These are phyloP conservation scores for Clarireedia hainanense DNA, from an alignment of 2,329 filamentous ascomycete species.

Conservation along the genomic window DNA sequence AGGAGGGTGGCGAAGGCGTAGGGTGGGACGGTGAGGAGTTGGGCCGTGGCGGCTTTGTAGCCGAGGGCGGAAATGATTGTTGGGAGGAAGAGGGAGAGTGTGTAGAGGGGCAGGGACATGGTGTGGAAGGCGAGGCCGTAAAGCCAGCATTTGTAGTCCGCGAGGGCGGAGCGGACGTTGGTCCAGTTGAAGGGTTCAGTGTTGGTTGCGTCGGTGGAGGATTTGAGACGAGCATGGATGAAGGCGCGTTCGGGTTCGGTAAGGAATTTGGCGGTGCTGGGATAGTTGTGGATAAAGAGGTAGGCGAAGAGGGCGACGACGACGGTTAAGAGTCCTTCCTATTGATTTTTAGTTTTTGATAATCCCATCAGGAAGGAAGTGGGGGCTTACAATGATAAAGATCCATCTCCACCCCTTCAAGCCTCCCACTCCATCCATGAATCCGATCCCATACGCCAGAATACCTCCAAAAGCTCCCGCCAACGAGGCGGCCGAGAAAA, in stretches of 20 bases:
- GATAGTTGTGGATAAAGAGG: slow-evolving; percentile 61
- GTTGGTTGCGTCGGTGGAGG: slow-evolving; percentile 62
- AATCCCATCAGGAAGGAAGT: neutral
- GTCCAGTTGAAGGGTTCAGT: slow-evolving; percentile 62
- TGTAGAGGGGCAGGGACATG: slow-evolving; percentile 56
- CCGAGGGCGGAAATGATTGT: slow-evolving; percentile 48
- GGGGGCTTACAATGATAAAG: slow-evolving; percentile 44
- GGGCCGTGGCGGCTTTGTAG: slow-evolving; percentile 44
- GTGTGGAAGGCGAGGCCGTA: slow-evolving; percentile 67
- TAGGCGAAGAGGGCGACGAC: slow-evolving; percentile 42
- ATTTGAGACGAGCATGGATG: slow-evolving; percentile 50
- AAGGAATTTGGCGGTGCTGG: slow-evolving; percentile 49
- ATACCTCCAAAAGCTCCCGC: slow-evolving; percentile 51
- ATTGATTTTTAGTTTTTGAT: slow-evolving; percentile 2
- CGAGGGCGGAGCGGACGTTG: slow-evolving; percentile 54
- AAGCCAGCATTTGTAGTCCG: slow-evolving; percentile 63
- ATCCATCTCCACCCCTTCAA: slow-evolving; percentile 50
- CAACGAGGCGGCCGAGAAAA: slow-evolving; percentile 46
- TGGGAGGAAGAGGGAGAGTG: slow-evolving; percentile 46
- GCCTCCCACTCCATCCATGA: slow-evolving; percentile 45
- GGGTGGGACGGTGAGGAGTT: slow-evolving; percentile 55
- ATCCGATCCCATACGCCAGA: slow-evolving; percentile 47
- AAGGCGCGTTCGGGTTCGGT: slow-evolving; percentile 35
- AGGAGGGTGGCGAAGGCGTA: slow-evolving; percentile 56
- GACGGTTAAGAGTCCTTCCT: slow-evolving; percentile 49